These are phyloP conservation scores for Tolypocladium endophyticum DNA, from an alignment of 2,329 filamentous ascomycete species.

Conservation along the genomic window DNA sequence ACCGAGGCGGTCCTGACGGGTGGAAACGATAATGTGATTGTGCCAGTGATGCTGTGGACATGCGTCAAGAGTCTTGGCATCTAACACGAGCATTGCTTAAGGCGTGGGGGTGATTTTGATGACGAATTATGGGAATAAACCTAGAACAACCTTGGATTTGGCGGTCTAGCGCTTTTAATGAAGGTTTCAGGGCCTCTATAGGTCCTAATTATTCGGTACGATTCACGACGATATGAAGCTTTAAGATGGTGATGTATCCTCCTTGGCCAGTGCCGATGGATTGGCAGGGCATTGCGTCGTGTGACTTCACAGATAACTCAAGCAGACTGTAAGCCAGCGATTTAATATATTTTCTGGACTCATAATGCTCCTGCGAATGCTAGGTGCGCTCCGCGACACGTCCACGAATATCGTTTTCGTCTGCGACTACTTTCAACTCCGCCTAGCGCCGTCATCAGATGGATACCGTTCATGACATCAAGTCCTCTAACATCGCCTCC, in stretches of 20 bases:
- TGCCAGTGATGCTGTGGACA: constrained; percentile 86
- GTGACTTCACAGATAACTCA: neutral
- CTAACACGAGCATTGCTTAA: constrained; percentile 18
- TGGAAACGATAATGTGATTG: constrained; percentile 96
- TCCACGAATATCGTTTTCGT: no score
- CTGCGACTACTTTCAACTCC: neutral
- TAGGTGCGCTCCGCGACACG: no score
- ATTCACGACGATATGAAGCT: neutral
- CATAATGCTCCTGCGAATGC: neutral
- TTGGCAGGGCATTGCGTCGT: neutral
- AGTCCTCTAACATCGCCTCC: constrained; percentile 77
- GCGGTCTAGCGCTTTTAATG: neutral
- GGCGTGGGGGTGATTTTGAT: neutral
- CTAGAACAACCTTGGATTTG: neutral
- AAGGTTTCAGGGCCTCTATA: neutral
- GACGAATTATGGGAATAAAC: neutral
- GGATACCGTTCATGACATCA: constrained; percentile 17
- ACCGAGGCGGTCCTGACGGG: constrained; percentile 94
- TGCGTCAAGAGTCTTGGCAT: constrained; percentile 69
- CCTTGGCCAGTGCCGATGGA: neutral
- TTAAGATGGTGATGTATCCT: neutral
- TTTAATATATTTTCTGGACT: neutral
- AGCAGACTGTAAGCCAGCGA: neutral
- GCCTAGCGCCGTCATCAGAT: neutral
- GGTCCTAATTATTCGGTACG: neutral